These are phyloP conservation scores for Pterothamnion heteromorphum DNA, from an alignment of 31 red algal species.

Conservation along the genomic window DNA sequence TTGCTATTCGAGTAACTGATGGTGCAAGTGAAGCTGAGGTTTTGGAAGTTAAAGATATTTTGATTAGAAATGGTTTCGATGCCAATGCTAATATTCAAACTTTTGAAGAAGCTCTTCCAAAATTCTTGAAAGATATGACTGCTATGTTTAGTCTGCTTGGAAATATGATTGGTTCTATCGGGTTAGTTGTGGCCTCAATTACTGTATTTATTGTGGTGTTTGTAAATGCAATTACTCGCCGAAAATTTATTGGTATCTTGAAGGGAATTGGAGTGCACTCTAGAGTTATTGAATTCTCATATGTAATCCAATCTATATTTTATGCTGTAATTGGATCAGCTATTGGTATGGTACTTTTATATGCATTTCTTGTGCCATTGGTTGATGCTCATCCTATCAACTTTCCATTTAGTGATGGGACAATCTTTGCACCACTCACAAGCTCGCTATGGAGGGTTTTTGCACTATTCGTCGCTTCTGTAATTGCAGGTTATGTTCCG, in stretches of 20 bases:
- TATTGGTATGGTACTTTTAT: not conserved
- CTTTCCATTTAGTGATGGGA: not conserved
- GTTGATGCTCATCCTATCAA: not conserved
- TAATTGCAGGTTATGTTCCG: not conserved
- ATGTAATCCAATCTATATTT: not conserved
- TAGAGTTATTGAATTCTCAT: not conserved
- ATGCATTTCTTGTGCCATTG: not conserved
- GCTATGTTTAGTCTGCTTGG: not conserved
- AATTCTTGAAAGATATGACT: not conserved
- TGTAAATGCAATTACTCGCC: not conserved
- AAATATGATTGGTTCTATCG: not conserved
- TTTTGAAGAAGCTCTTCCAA: not conserved
- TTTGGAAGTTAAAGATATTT: not conserved
- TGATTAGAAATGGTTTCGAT: not conserved
- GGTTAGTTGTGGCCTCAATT: not conserved
- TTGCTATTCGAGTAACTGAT: not conserved
- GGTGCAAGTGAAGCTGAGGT: not conserved
- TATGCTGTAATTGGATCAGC: not conserved
- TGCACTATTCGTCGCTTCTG: not conserved
- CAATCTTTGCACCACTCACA: no score
- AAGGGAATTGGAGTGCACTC: not conserved
- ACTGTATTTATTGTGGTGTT: constrained; percentile 2
- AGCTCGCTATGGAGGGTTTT: no score
- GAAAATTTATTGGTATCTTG: not conserved
- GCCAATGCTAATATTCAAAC: not conserved